Conservation (phyloP, 2,329 filamentous ascomycete species). For the Fusarium sp. region DNA sequence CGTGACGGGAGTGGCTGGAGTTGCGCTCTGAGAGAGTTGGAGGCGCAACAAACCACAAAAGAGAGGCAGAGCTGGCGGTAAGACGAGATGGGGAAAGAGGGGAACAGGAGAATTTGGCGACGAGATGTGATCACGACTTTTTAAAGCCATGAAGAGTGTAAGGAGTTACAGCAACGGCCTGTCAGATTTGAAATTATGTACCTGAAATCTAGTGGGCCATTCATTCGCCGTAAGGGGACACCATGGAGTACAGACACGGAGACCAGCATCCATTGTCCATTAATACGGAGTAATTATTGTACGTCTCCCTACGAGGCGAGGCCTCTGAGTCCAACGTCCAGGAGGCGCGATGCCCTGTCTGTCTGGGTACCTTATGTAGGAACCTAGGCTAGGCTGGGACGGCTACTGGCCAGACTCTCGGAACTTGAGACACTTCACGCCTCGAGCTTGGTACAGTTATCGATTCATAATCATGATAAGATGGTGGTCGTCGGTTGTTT, state of each 20-base stretch:
- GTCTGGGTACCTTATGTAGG: background rate
- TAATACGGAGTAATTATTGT: slow-evolving; percentile 36
- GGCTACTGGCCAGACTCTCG: background rate
- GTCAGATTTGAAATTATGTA: slow-evolving; percentile 35
- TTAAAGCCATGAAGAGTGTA: slow-evolving; percentile 1
- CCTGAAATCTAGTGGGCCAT: slow-evolving; percentile 32
- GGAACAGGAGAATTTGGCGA: background rate
- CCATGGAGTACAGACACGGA: slow-evolving; percentile 4
- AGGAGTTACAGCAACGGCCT: slow-evolving; percentile 9
- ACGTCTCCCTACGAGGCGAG: slow-evolving; percentile 11
- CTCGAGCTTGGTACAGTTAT: slow-evolving; percentile 24
- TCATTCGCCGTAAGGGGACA: slow-evolving; percentile 25
- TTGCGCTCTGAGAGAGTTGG: slow-evolving; percentile 28
- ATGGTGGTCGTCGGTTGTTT: background rate
- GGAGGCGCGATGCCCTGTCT: slow-evolving; percentile 25
- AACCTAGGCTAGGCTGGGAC: background rate
- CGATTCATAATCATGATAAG: slow-evolving; percentile 26
- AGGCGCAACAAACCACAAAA: slow-evolving; percentile 23
- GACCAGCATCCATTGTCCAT: slow-evolving; percentile 11
- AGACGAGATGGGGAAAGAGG: slow-evolving; percentile 16
- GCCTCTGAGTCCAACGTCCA: slow-evolving; percentile 14
- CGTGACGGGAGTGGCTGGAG: slow-evolving; percentile 46
- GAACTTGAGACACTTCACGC: slow-evolving; percentile 35
- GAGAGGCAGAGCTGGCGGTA: slow-evolving; percentile 25
- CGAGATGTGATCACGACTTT: slow-evolving; percentile 13